Evolutionary conservation across 2,329 filamentous ascomycete species (phyloP), one percentile per base, ranked within the genome.

Genomic region (Sodiomyces alkalinus): DNA sequence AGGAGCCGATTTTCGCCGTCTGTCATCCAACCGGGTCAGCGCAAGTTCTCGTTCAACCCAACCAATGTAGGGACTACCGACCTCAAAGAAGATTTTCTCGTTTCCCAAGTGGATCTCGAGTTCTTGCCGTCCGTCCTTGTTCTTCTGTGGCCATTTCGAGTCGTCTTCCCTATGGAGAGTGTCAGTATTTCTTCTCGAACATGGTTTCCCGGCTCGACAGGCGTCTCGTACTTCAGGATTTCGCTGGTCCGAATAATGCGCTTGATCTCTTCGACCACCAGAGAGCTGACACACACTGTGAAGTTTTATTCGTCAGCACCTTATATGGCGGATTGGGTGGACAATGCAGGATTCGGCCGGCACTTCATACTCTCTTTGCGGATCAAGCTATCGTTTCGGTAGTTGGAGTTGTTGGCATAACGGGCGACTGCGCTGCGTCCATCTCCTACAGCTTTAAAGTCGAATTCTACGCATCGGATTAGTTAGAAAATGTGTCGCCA

Each of bases 321-420:
- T 17, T 22, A 17, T 4, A 15, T 17, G 14, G 8, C 14, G 9
- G 17, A n/a, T 13, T 10, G 14, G 14, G 23, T 24, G 8, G 7
- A 15, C 19, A 9, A 17, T n/a, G n/a, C n/a, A n/a, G n/a, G n/a
- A n/a, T n/a, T n/a, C n/a, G n/a, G 10, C 10, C 11, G 13, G 14
- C 17, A 19, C 17, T 27, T 55, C 85, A 43, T 64, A 94, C 90
- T 98, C 64, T 98, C 90, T 86, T 98, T 98, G 40, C 90, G 80
- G 49, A 98, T 98, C 42, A 98, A 62, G 38, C 86, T 94, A 52
- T 98, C 90, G 57, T 98, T 98, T 47, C 90, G 77, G 60, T 98
- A 98, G 59, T 98, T 98, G 33, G 87, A 96, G 57, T 98, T 98
- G 66, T 98, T 98, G 39, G 90, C 90, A 58, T 98, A 98, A 56